phyloP scores from a whole-genome alignment of 2,329 filamentous ascomycete species.

The Neofusicoccum cordaticola region DNA sequence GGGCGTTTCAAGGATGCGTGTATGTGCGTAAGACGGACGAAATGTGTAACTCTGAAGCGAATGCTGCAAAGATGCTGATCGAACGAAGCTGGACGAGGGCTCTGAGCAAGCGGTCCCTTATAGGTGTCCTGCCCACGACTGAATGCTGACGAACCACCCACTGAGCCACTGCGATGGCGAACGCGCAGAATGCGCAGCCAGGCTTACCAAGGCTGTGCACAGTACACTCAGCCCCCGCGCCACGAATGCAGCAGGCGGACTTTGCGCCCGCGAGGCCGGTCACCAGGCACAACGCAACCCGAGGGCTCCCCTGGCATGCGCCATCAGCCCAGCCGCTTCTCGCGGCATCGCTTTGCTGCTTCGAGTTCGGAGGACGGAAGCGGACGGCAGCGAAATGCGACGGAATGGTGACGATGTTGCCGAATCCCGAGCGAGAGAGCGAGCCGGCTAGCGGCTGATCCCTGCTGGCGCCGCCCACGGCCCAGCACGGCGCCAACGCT shows the following conservation, averaged over 20 bases:
- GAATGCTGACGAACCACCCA: neutral
- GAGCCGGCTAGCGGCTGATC: neutral
- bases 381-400: neutral
- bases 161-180: neutral
- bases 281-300: neutral
- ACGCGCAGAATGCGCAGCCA: neutral
- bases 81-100: neutral
- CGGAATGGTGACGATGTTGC: neutral
- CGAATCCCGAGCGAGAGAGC: neutral
- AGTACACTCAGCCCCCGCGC: neutral
- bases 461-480: neutral
- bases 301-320: neutral
- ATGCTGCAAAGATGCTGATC: neutral
- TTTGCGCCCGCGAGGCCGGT: neutral
- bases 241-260: neutral
- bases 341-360: neutral
- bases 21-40: slow-evolving; percentile 1
- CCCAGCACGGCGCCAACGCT: neutral
- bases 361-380: neutral
- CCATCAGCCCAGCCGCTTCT: neutral
- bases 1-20: neutral
- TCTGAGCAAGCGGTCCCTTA: neutral
- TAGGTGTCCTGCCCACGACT: neutral
- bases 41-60: neutral
- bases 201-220: neutral